Evolutionary conservation across 2,329 filamentous ascomycete species (phyloP).

Genomic region (Ciborinia camelliae): DNA sequence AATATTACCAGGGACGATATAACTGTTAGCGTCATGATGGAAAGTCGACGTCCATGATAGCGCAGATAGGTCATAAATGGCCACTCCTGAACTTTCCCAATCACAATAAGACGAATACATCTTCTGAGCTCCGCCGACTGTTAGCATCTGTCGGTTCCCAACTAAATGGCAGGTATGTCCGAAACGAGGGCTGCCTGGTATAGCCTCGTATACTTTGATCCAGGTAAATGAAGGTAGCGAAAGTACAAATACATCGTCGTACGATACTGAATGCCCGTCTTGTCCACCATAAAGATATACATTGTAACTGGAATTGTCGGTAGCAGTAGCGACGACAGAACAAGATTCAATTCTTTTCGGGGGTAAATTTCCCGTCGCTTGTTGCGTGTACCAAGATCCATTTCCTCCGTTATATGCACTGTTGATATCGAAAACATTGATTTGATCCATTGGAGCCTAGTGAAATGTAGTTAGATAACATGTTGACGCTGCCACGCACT

Average conservation of each 20-base stretch:
- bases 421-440: constrained; percentile 43
- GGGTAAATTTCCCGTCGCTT: constrained; percentile 43
- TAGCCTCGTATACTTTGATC: constrained; percentile 38
- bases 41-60: constrained; percentile 37
- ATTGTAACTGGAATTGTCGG: constrained; percentile 47
- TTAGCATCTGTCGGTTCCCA: constrained; percentile 42
- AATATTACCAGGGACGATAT: constrained; percentile 33
- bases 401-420: constrained; percentile 31
- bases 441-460: constrained; percentile 34
- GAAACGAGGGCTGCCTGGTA: constrained; percentile 36
- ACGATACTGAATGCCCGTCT: constrained; percentile 36
- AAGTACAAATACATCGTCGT: constrained; percentile 46
- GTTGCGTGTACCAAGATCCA: constrained; percentile 44
- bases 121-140: constrained; percentile 39
- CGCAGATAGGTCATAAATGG: constrained; percentile 36
- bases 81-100: constrained; percentile 36
- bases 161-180: constrained; percentile 43
- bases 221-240: constrained; percentile 47
- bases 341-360: constrained; percentile 45
- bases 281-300: constrained; percentile 50
- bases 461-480: background rate
- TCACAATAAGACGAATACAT: constrained; percentile 32
- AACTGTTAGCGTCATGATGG: constrained; percentile 30
- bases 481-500: background rate
- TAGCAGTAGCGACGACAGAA: constrained; percentile 40